These are phyloP conservation scores for Trichophaea hybrida DNA, from an alignment of 2,329 filamentous ascomycete species.

Conservation along the genomic window DNA sequence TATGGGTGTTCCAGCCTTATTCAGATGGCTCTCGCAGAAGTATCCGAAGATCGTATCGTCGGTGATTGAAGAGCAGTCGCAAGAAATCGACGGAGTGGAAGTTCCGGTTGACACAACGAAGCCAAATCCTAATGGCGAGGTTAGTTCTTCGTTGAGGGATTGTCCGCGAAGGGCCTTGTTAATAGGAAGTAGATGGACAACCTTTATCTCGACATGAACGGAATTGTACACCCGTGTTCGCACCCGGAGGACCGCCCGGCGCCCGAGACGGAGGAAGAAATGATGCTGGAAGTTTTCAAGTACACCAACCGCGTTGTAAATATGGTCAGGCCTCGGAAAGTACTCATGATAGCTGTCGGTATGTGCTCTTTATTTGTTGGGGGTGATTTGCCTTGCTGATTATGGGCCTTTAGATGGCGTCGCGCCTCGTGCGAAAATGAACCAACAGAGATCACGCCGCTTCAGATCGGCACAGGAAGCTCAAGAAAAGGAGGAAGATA, in stretches of 20 bases:
- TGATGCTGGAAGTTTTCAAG: conserved; percentile 97
- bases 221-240: conserved; percentile 96
- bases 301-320: conserved; percentile 98
- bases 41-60: conserved; percentile 94
- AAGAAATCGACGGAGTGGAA: conserved; percentile 65
- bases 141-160: conserved; percentile 3
- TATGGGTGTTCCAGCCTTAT: conserved; percentile 28
- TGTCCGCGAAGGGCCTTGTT: not conserved
- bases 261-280: conserved; percentile 89
- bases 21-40: conserved; percentile 81
- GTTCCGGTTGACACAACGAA: conserved; percentile 74
- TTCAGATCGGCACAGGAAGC: conserved; percentile 92
- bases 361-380: conserved; percentile 30
- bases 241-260: conserved; percentile 88
- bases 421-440: conserved; percentile 97
- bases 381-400: conserved; percentile 22
- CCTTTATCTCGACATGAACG: conserved; percentile 97
- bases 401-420: conserved; percentile 59
- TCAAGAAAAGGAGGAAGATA: conserved; percentile 82
- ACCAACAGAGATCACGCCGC: conserved; percentile 89
- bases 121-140: conserved; percentile 85
- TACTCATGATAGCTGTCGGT: conserved; percentile 96
- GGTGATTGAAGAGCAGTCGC: conserved; percentile 72
- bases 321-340: conserved; percentile 91
- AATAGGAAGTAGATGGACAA: conserved; percentile 51